Evolutionary conservation across 805 yeast genomes (phyloP).

Genomic region (Yamadazyma laniorum): DNA sequence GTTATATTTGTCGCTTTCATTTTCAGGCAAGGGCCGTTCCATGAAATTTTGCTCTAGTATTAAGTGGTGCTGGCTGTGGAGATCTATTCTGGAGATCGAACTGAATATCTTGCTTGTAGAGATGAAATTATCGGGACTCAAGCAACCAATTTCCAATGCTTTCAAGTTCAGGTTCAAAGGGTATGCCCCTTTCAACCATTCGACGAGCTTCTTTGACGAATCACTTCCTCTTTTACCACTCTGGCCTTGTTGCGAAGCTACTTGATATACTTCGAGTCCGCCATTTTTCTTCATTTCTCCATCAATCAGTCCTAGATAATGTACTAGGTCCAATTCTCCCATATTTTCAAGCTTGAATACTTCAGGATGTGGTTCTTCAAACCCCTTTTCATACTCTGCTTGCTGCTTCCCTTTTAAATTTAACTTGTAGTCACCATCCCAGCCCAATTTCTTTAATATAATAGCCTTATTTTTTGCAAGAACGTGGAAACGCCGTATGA

Average conservation of each 20-base stretch:
- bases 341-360: slow-evolving; percentile 11
- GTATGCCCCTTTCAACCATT: slow-evolving; percentile 51
- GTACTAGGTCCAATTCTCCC: slow-evolving; percentile 17
- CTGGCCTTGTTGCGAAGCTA: slow-evolving; percentile 87
- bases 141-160: slow-evolving; percentile 83
- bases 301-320: slow-evolving; percentile 52
- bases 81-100: slow-evolving; percentile 63
- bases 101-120: slow-evolving; percentile 56
- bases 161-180: slow-evolving; percentile 9
- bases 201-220: slow-evolving; percentile 76
- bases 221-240: slow-evolving; percentile 81
- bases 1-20: slow-evolving; percentile 49
- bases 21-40: slow-evolving; percentile 61
- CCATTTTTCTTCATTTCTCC: slow-evolving; percentile 65
- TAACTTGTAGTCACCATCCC: slow-evolving; percentile 16
- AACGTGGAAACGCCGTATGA: slow-evolving; percentile 76
- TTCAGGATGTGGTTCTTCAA: background rate
- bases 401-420: background rate
- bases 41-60: slow-evolving; percentile 82
- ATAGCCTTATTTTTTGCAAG: slow-evolving; percentile 55
- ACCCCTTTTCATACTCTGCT: slow-evolving; percentile 8
- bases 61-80: slow-evolving; percentile 72
- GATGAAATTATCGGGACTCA: slow-evolving; percentile 66
- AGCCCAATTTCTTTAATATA: slow-evolving; percentile 33
- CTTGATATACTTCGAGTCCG: slow-evolving; percentile 76